phyloP scores from a whole-genome alignment of 225 moss, liverwort and hornwort genomes.

The Marchantia polymorpha region DNA sequence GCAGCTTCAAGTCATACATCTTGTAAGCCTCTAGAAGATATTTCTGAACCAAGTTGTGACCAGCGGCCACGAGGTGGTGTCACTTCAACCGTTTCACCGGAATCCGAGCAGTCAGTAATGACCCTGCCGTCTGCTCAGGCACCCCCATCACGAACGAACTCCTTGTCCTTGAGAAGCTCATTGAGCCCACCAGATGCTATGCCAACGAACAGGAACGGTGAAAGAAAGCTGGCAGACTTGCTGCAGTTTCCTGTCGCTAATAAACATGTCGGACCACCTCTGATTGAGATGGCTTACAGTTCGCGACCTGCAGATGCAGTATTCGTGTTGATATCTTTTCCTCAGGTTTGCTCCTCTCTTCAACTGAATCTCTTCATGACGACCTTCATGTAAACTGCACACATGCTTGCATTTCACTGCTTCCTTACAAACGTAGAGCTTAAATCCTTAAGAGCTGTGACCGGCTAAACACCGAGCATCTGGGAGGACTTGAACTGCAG shows the following conservation, averaged over 20 bases:
- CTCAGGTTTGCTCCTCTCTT: constrained; percentile 8
- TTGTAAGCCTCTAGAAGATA: not conserved
- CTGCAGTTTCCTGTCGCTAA: not conserved
- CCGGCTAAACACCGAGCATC: not conserved
- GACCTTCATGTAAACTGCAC: not conserved
- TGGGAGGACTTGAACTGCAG: constrained; percentile 5
- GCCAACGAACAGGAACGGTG: not conserved
- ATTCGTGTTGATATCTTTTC: constrained; percentile 8
- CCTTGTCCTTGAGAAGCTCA: not conserved
- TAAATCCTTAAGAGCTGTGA: not conserved
- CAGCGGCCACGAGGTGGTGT: not conserved
- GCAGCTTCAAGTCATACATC: not conserved
- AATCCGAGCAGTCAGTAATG: not conserved
- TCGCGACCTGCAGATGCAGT: constrained; percentile 18
- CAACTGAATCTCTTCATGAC: not conserved
- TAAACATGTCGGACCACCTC: not conserved
- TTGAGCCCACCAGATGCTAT: not conserved
- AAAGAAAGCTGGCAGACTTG: not conserved
- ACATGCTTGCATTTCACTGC: not conserved
- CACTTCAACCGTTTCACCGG: not conserved
- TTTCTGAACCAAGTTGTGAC: not conserved
- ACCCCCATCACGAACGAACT: not conserved
- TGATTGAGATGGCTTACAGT: constrained; percentile 11
- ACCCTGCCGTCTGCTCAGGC: not conserved
- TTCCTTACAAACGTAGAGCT: not conserved